These are phyloP conservation scores for Debaryomycetaceae sp. DNA, from an alignment of 1,139 yeast species.

Conservation along the genomic window DNA sequence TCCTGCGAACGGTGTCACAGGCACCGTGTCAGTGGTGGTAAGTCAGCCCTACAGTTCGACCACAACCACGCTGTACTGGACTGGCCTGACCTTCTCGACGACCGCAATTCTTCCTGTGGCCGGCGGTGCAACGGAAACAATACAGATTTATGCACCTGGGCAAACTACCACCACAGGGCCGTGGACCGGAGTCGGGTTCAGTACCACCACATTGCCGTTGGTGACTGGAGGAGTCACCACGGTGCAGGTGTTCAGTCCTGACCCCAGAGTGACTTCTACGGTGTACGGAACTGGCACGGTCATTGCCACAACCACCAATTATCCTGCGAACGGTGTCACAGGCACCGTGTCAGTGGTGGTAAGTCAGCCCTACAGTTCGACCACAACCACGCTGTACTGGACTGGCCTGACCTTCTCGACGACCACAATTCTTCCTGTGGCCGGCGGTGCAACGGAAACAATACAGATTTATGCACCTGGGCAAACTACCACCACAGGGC, in stretches of 20 bases:
- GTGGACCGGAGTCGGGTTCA: slow-evolving; percentile 4
- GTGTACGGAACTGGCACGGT: slow-evolving; percentile 1
- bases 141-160: slow-evolving; percentile 8
- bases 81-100: background rate
- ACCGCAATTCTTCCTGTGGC: background rate
- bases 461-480: no score
- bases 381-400: background rate
- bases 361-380: background rate
- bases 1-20: background rate
- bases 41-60: background rate
- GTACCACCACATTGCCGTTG: background rate
- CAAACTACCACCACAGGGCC: background rate
- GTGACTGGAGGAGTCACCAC: slow-evolving; percentile 4
- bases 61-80: background rate
- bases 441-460: no score
- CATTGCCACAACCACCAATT: background rate
- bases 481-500: no score
- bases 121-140: slow-evolving; percentile 3
- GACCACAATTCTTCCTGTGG: no score
- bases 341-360: background rate
- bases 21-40: background rate
- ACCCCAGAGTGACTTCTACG: slow-evolving; percentile 1
- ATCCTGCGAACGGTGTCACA: background rate
- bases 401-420: background rate
- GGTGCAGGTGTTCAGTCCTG: slow-evolving; percentile 4